Conservation (phyloP, 495 filamentous ascomycete genomes). For the Penicillium antarcticum region DNA sequence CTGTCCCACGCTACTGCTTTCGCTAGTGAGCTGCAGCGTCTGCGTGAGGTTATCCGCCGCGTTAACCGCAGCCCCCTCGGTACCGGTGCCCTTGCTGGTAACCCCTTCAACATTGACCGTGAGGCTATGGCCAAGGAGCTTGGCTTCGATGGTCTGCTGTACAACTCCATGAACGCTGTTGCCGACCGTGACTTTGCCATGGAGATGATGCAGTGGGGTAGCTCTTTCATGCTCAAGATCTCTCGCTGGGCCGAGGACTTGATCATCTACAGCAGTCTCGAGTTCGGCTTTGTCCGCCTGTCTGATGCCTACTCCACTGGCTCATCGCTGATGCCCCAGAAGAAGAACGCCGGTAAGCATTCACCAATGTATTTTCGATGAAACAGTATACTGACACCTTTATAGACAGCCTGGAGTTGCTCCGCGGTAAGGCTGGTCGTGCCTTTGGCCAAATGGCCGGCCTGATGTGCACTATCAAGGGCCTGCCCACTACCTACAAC, state of each 20-base stretch:
- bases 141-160: conserved; percentile 76
- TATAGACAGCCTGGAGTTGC: conserved; percentile 81
- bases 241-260: conserved; percentile 86
- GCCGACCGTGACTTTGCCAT: conserved; percentile 86
- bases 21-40: conserved; percentile 70
- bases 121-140: conserved; percentile 84
- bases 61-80: conserved; percentile 81
- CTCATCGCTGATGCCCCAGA: conserved; percentile 88
- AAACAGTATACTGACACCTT: conserved; percentile 18
- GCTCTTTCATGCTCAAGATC: conserved; percentile 81
- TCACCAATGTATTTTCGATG: not conserved
- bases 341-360: conserved; percentile 52
- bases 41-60: conserved; percentile 69
- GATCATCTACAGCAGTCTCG: conserved; percentile 79
- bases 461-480: conserved; percentile 84
- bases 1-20: conserved; percentile 77
- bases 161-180: conserved; percentile 82
- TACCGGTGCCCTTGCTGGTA: conserved; percentile 85
- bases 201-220: conserved; percentile 88
- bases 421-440: conserved; percentile 82
- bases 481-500: conserved; percentile 88
- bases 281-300: conserved; percentile 79
- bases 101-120: conserved; percentile 88
- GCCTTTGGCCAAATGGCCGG: conserved; percentile 88
- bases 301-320: conserved; percentile 88